Evolutionary conservation across 441 rosid genomes (phyloP).

Genomic region (Gossypium gossypioides): DNA sequence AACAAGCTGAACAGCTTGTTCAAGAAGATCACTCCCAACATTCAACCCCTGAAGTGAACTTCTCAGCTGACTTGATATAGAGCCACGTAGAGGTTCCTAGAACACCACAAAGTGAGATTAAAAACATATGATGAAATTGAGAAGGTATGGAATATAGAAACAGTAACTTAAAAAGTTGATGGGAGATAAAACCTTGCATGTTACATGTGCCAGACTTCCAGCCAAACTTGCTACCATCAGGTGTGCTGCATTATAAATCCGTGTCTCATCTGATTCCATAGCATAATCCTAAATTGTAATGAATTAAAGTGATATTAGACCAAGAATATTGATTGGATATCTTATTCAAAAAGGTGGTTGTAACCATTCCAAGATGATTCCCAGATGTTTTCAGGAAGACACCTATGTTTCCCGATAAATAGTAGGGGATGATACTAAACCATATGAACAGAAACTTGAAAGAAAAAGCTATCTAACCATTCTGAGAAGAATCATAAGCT

Average conservation of each 20-base stretch:
- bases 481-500: neutral
- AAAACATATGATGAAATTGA: conserved; percentile 1
- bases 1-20: conserved; percentile 90
- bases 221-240: conserved; percentile 99
- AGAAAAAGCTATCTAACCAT: neutral
- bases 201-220: conserved; percentile 98
- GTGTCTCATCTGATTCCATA: conserved; percentile 83
- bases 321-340: neutral
- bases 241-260: conserved; percentile 90
- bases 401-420: neutral
- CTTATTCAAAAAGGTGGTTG: neutral
- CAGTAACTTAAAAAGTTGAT: conserved; percentile 27
- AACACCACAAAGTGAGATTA: conserved; percentile 18
- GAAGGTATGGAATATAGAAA: conserved; percentile 16
- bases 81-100: conserved; percentile 87
- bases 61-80: conserved; percentile 81
- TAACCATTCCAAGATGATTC: neutral
- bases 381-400: neutral
- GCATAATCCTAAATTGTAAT: conserved; percentile 68
- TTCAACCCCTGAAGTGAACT: conserved; percentile 64
- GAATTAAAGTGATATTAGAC: neutral
- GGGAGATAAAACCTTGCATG: conserved; percentile 61
- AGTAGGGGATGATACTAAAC: neutral
- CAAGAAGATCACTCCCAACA: conserved; percentile 57
- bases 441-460: neutral